Evolutionary conservation across 129 eudicot species (phyloP).

Genomic region (Artemisia annua): DNA sequence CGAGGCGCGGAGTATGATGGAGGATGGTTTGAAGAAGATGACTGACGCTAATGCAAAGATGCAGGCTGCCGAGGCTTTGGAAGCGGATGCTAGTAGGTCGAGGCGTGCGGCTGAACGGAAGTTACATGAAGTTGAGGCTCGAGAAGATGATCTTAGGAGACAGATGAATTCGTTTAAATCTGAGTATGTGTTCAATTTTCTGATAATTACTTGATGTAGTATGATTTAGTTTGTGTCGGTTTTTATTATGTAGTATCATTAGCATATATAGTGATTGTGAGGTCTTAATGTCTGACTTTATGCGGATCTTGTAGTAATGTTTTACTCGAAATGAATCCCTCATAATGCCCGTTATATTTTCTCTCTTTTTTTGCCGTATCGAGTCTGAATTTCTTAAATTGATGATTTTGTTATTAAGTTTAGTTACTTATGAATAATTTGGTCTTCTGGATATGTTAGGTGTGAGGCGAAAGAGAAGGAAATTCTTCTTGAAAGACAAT

Average conservation of each 20-base stretch:
- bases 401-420: constrained; percentile 3
- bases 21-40: constrained; percentile 70
- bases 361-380: constrained; percentile 11
- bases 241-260: not conserved
- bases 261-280: not conserved
- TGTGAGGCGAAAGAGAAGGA: constrained; percentile 87
- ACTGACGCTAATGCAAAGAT: constrained; percentile 62
- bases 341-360: not conserved
- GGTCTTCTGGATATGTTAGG: constrained; percentile 34
- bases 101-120: constrained; percentile 85
- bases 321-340: not conserved
- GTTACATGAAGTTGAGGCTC: constrained; percentile 84
- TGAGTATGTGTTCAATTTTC: constrained; percentile 66
- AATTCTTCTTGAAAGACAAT: constrained; percentile 67
- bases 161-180: constrained; percentile 59
- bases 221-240: not conserved
- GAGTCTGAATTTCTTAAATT: not conserved
- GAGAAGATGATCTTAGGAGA: constrained; percentile 95
- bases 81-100: constrained; percentile 61
- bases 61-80: constrained; percentile 73
- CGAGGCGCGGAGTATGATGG: constrained; percentile 73
- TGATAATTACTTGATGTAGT: not conserved
- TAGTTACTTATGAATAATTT: constrained; percentile 2
- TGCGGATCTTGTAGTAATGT: not conserved
- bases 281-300: not conserved